These are phyloP conservation scores for Gloeopeniophorella convolvens DNA, from an alignment of 768 basidiomycete species.

Conservation along the genomic window DNA sequence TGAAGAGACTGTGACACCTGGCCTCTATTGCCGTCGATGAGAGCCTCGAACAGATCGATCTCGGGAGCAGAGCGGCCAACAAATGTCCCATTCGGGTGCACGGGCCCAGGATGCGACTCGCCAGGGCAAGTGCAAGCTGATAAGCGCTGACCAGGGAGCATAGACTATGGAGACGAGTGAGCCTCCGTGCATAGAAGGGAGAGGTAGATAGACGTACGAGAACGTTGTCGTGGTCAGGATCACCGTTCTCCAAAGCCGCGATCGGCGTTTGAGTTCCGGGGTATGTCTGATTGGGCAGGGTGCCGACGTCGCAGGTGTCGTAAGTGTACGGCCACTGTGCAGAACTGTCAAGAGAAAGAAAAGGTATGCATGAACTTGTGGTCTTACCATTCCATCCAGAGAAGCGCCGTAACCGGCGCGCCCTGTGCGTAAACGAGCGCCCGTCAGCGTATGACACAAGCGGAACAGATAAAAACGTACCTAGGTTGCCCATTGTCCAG, in stretches of 20 bases:
- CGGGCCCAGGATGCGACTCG: conserved; percentile 85
- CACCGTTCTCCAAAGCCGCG: conserved; percentile 57
- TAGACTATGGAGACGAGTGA: conserved; percentile 34
- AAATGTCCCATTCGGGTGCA: conserved; percentile 65
- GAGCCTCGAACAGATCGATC: conserved; percentile 87
- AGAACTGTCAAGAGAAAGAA: conserved; percentile 7
- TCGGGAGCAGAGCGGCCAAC: conserved; percentile 81
- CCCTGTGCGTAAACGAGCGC: conserved; percentile 32
- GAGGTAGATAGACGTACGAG: conserved; percentile 53
- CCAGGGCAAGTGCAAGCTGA: conserved; percentile 84
- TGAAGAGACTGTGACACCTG: conserved; percentile 83
- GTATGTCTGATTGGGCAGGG: conserved; percentile 59
- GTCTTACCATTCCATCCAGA: conserved; percentile 70
- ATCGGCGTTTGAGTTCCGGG: conserved; percentile 62
- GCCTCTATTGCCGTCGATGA: conserved; percentile 43
- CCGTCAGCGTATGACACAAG: background rate
- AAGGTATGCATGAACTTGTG: background rate
- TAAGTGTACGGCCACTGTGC: conserved; percentile 76
- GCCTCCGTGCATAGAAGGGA: conserved; percentile 38
- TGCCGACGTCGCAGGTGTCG: conserved; percentile 67
- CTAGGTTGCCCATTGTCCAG: conserved; percentile 67
- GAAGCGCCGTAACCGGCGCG: conserved; percentile 85
- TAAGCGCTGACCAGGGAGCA: conserved; percentile 76
- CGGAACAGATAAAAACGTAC: conserved; percentile 26
- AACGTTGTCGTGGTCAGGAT: conserved; percentile 33